Conservation (phyloP, 2,329 filamentous ascomycete species). For the Aspergillus sp. region DNA sequence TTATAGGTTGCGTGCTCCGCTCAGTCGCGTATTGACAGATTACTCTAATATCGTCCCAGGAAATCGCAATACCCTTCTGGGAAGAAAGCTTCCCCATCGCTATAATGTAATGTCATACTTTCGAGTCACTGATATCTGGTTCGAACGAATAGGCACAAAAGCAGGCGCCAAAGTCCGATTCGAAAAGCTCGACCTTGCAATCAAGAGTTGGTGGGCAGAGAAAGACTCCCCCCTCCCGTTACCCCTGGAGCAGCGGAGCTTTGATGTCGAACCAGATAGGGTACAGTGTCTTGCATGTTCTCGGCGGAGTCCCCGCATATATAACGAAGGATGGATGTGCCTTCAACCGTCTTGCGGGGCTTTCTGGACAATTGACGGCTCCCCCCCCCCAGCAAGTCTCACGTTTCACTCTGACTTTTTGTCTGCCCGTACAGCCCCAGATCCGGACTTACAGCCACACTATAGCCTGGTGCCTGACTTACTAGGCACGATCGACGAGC, state of each 20-base stretch:
- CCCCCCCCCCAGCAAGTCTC: constrained; percentile 21
- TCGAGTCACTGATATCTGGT: constrained; percentile 61
- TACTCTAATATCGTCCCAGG: constrained; percentile 35
- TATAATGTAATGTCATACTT: constrained; percentile 64
- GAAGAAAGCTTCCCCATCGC: constrained; percentile 45
- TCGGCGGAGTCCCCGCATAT: constrained; percentile 25
- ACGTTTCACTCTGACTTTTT: constrained; percentile 53
- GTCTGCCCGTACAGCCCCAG: constrained; percentile 42
- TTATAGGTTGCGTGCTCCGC: constrained; percentile 41
- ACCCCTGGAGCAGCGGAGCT: constrained; percentile 23
- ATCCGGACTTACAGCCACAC: constrained; percentile 25
- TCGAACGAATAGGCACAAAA: constrained; percentile 43
- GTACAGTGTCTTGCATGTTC: constrained; percentile 37
- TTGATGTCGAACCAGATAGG: constrained; percentile 14
- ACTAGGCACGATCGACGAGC: constrained; percentile 29
- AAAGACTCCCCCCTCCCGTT: constrained; percentile 20
- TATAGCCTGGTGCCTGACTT: constrained; percentile 36
- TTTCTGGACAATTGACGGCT: constrained; percentile 48
- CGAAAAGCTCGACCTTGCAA: constrained; percentile 51
- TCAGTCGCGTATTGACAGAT: not conserved
- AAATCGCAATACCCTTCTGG: constrained; percentile 41
- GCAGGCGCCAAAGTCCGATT: constrained; percentile 53
- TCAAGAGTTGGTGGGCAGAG: constrained; percentile 53
- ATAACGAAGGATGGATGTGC: constrained; percentile 51
- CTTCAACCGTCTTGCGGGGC: constrained; percentile 42